A percentile compares a stretch with the other conserved stretches of the same genome.
phyloP scores from a whole-genome alignment of 306 rosid genomes.

The Crotalaria pallida region DNA sequence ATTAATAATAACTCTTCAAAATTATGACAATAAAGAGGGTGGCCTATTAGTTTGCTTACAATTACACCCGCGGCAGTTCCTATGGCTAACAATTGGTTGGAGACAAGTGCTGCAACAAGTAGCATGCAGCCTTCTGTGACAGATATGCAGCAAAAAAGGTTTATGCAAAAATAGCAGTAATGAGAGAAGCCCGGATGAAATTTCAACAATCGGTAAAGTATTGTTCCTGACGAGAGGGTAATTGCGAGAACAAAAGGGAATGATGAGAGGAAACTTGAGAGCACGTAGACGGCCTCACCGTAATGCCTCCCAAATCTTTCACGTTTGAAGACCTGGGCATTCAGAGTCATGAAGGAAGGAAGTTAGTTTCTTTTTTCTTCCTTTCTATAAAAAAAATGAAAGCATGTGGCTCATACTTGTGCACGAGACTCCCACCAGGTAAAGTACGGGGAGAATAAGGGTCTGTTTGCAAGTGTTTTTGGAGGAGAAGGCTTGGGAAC shows the following conservation, averaged over 20 bases:
- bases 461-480: no score
- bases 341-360: neutral
- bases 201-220: conserved; percentile 37
- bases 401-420: no score
- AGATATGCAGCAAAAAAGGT: conserved; percentile 37
- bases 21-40: neutral
- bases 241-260: conserved; percentile 37
- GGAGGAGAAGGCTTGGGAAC: no score
- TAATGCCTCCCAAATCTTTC: conserved; percentile 49
- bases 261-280: conserved; percentile 41
- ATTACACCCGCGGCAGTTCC: conserved; percentile 28
- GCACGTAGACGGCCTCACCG: conserved; percentile 39
- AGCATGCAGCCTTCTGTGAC: conserved; percentile 32
- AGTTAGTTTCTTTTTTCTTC: neutral
- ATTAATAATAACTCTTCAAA: neutral
- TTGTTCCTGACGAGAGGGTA: conserved; percentile 40
- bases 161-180: conserved; percentile 39
- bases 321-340: conserved; percentile 34
- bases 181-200: conserved; percentile 38
- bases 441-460: no score
- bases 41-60: conserved; percentile 25
- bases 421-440: no score
- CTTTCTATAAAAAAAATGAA: neutral
- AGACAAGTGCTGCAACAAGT: conserved; percentile 31
- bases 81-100: conserved; percentile 38